Evolutionary conservation across 2,329 filamentous ascomycete genomes (phyloP).

Genomic region (Fusarium gaditjirri): DNA sequence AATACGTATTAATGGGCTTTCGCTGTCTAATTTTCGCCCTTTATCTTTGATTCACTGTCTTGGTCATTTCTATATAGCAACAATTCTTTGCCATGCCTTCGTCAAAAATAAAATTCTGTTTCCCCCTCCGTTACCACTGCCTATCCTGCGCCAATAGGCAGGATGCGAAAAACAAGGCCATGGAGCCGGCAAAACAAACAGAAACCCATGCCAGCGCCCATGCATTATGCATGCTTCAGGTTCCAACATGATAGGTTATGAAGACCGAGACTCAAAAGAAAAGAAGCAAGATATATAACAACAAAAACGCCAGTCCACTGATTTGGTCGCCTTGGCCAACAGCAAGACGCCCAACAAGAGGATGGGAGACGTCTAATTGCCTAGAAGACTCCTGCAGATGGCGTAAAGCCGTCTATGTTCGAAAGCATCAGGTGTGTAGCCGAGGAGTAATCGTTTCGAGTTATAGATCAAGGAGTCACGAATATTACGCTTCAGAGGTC

Average conservation of each 20-base stretch:
- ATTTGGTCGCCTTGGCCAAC: neutral
- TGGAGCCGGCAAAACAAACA: slow-evolving; percentile 10
- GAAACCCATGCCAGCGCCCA: neutral
- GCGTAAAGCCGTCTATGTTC: neutral
- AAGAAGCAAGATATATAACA: slow-evolving; percentile 4
- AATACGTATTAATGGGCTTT: neutral
- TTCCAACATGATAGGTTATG: neutral
- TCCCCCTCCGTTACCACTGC: slow-evolving; percentile 4
- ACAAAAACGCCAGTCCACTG: slow-evolving; percentile 21
- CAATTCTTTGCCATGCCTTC: slow-evolving; percentile 17
- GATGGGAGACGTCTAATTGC: neutral
- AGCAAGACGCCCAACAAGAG: slow-evolving; percentile 6
- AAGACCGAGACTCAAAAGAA: slow-evolving; percentile 1
- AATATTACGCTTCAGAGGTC: slow-evolving; percentile 19
- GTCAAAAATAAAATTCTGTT: neutral
- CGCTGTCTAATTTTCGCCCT: neutral
- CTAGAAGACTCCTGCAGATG: slow-evolving; percentile 11
- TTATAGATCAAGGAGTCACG: neutral
- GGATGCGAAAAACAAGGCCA: slow-evolving; percentile 8
- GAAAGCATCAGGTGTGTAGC: neutral
- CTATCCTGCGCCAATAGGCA: slow-evolving; percentile 6
- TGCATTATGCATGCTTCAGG: neutral
- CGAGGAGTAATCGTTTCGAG: neutral
- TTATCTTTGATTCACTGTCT: neutral
- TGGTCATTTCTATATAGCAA: slow-evolving; percentile 16